A percentile compares a stretch with the other conserved stretches of the same genome.
Evolutionary conservation across 2,329 filamentous ascomycete species (phyloP).

Genomic region (Coleophoma crateriformis): DNA sequence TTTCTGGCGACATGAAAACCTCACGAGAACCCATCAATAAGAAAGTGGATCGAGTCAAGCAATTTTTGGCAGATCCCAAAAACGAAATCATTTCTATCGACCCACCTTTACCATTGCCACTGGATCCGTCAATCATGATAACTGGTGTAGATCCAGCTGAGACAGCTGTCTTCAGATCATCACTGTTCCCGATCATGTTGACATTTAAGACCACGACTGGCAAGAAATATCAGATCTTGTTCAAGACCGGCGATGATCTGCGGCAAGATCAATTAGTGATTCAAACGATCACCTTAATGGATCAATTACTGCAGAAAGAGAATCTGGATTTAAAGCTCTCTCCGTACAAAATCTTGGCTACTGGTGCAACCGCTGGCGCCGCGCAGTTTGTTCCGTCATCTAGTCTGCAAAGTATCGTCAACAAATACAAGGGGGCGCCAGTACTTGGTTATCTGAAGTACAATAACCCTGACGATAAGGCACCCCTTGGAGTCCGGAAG

Average conservation of each 20-base stretch:
- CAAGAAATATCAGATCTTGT: conserved; percentile 82
- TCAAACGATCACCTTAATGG: conserved; percentile 97
- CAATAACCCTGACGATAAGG: conserved; percentile 81
- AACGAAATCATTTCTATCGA: conserved; percentile 83
- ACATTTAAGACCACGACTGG: conserved; percentile 79
- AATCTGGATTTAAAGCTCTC: conserved; percentile 93
- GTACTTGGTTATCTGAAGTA: conserved; percentile 80
- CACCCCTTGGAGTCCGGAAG: conserved; percentile 80
- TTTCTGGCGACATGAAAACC: conserved; percentile 82
- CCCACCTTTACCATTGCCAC: conserved; percentile 77
- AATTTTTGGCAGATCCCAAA: conserved; percentile 78
- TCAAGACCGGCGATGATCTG: conserved; percentile 95
- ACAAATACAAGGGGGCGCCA: conserved; percentile 70
- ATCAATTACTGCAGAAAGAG: conserved; percentile 89
- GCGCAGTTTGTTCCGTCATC: conserved; percentile 91
- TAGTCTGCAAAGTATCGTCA: conserved; percentile 74
- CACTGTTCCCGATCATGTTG: conserved; percentile 83
- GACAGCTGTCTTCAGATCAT: conserved; percentile 91
- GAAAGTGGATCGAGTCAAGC: conserved; percentile 81
- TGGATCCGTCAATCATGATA: conserved; percentile 79
- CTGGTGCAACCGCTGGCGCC: conserved; percentile 80
- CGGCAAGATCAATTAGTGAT: conserved; percentile 97
- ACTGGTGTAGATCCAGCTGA: conserved; percentile 79
- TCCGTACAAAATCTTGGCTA: conserved; percentile 94
- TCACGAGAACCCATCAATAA: conserved; percentile 66